Conservation (phyloP, 352 stramenopile species). For the Hyphochytrium catenoides region DNA sequence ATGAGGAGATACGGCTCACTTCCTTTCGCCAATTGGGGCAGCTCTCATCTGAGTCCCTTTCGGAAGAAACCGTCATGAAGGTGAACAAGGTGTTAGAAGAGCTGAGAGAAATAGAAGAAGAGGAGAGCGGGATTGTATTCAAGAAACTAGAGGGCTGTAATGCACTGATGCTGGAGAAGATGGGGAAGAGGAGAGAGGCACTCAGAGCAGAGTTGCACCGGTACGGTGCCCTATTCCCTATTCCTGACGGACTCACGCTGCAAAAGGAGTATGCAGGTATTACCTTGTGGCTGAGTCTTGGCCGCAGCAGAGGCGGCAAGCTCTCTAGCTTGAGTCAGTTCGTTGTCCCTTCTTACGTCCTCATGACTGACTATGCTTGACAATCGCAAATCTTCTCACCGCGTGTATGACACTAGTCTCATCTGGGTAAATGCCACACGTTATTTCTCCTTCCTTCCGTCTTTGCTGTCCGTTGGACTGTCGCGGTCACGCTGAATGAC, state of each 20-base stretch:
- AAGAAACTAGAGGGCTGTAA: slow-evolving; percentile 18
- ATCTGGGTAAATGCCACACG: too few species aligned
- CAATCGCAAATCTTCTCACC: slow-evolving; percentile 13
- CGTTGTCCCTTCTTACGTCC: too few species aligned
- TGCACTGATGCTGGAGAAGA: slow-evolving; percentile 13
- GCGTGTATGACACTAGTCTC: too few species aligned
- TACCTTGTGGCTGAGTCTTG: too few species aligned
- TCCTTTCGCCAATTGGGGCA: slow-evolving; percentile 22
- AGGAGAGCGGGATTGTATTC: slow-evolving; percentile 29
- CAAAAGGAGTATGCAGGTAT: too few species aligned
- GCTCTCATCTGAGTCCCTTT: slow-evolving; percentile 14
- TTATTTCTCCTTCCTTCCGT: too few species aligned
- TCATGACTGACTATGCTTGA: too few species aligned
- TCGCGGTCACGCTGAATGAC: too few species aligned
- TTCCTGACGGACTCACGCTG: slow-evolving; percentile 13
- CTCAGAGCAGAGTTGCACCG: slow-evolving; percentile 15
- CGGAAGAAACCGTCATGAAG: slow-evolving; percentile 14
- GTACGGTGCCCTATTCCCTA: slow-evolving; percentile 18
- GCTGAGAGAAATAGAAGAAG: slow-evolving; percentile 36
- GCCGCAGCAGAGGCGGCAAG: too few species aligned
- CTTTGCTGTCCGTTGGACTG: too few species aligned
- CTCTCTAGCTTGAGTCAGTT: too few species aligned
- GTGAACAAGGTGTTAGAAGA: slow-evolving; percentile 18
- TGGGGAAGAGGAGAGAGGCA: slow-evolving; percentile 10
- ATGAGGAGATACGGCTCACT: slow-evolving; percentile 21